These are phyloP conservation scores for Saccharomycopsis sp. DNA, from an alignment of 805 yeast species.

Conservation along the genomic window DNA sequence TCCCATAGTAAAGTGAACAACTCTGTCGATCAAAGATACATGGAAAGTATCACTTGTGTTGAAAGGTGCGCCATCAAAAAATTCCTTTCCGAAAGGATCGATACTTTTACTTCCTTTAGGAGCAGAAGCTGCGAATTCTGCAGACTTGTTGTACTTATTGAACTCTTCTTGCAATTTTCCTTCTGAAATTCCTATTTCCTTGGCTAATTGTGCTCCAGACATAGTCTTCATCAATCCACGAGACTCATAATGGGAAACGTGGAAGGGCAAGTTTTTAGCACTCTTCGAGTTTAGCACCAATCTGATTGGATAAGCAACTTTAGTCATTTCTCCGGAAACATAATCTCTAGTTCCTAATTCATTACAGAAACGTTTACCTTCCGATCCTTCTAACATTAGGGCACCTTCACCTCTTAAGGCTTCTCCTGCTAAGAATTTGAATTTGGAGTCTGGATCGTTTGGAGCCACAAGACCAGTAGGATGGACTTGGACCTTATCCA, in stretches of 20 bases:
- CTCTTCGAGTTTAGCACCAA: conserved; percentile 43
- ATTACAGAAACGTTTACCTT: conserved; percentile 51
- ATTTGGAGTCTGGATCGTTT: conserved; percentile 41
- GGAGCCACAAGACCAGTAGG: conserved; percentile 61
- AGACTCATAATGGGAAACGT: conserved; percentile 49
- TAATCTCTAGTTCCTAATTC: conserved; percentile 56
- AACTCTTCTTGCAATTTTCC: conserved; percentile 31
- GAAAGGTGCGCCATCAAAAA: conserved; percentile 43
- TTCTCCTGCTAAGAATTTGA: conserved; percentile 57
- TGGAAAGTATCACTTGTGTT: conserved; percentile 33
- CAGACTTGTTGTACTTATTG: conserved; percentile 36
- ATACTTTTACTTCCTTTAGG: conserved; percentile 29
- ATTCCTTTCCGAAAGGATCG: conserved; percentile 40
- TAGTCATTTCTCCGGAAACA: conserved; percentile 51
- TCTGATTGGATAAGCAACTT: conserved; percentile 38
- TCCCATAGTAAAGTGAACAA: conserved; percentile 64
- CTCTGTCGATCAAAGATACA: conserved; percentile 49
- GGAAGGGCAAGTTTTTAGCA: conserved; percentile 41
- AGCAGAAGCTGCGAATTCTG: conserved; percentile 23
- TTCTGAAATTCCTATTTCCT: conserved; percentile 34
- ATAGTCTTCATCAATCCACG: conserved; percentile 47
- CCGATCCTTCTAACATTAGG: conserved; percentile 40
- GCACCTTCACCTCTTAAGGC: conserved; percentile 66
- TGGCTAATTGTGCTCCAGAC: conserved; percentile 38
- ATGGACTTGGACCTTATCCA: conserved; percentile 62